Conservation (phyloP, 805 yeast species). For the Nakazawaea wickerhamii region DNA sequence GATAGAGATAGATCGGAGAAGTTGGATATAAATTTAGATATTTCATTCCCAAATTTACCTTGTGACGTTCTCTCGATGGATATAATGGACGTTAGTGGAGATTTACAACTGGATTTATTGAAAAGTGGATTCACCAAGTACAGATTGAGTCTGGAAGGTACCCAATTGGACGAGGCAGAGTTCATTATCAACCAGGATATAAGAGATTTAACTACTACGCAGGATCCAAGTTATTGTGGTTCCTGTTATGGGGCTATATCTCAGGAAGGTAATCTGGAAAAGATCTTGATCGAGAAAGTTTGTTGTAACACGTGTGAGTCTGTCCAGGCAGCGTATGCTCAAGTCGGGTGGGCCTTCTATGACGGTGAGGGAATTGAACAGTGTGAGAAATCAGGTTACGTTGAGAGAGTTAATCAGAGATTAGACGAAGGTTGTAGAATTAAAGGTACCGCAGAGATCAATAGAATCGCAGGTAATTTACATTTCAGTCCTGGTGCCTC, state of each 20-base stretch:
- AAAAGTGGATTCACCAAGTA: conserved; percentile 67
- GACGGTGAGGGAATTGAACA: conserved; percentile 87
- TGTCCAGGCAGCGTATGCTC: conserved; percentile 74
- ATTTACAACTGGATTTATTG: conserved; percentile 66
- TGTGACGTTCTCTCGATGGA: conserved; percentile 81
- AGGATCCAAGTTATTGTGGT: conserved; percentile 61
- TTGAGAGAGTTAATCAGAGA: conserved; percentile 49
- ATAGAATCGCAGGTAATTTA: conserved; percentile 82
- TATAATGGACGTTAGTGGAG: conserved; percentile 86
- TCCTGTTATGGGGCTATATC: conserved; percentile 83
- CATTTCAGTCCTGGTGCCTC: conserved; percentile 97
- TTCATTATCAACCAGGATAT: conserved; percentile 29
- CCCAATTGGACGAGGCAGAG: conserved; percentile 25
- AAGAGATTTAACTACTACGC: conserved; percentile 18
- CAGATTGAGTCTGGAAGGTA: conserved; percentile 55
- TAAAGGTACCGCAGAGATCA: conserved; percentile 70
- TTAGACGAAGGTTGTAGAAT: conserved; percentile 85
- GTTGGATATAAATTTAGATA: conserved; percentile 74
- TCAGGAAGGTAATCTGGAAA: conserved; percentile 43
- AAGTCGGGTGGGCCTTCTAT: conserved; percentile 77
- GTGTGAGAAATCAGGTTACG: conserved; percentile 88
- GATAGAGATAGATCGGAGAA: conserved; percentile 75
- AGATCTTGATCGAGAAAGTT: conserved; percentile 33
- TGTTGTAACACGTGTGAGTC: conserved; percentile 87
- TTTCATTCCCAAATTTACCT: conserved; percentile 80